A percentile compares a stretch with the other conserved stretches of the same genome.
Evolutionary conservation across 306 rosid species (phyloP).

Genomic region (Geum urbanum): DNA sequence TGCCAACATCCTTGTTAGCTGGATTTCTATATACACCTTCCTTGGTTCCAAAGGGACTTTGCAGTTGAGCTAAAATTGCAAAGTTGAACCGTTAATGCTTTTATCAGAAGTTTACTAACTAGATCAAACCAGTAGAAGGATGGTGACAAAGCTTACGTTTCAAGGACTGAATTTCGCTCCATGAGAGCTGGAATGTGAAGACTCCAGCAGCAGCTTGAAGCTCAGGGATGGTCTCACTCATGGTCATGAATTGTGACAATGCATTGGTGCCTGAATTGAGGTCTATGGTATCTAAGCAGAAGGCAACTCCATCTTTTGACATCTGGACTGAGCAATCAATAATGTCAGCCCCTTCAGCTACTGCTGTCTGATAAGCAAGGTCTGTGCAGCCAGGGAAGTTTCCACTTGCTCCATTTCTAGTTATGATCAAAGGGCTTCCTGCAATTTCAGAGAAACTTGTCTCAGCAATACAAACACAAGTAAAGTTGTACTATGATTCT

Average conservation of each 20-base stretch:
- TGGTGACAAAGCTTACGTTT: conserved; percentile 48
- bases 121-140: neutral
- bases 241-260: conserved; percentile 44
- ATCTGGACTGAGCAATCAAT: conserved; percentile 91
- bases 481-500: neutral
- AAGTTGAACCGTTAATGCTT: neutral
- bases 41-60: conserved; percentile 26
- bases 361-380: conserved; percentile 73
- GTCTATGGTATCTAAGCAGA: conserved; percentile 54
- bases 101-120: neutral
- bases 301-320: conserved; percentile 77
- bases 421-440: conserved; percentile 59
- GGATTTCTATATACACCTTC: conserved; percentile 49
- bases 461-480: neutral
- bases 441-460: conserved; percentile 16
- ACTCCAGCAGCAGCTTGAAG: conserved; percentile 63
- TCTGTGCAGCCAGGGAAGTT: conserved; percentile 77
- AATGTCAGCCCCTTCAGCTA: conserved; percentile 69
- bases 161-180: conserved; percentile 71
- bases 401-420: conserved; percentile 77
- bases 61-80: conserved; percentile 57
- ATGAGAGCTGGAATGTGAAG: conserved; percentile 73
- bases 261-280: conserved; percentile 50
- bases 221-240: conserved; percentile 51
- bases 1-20: conserved; percentile 57